Evolutionary conservation across 192 early-diverging fungal genomes (phyloP), one percentile per base, ranked within the genome.

Genomic region (Diversispora eburnea): DNA sequence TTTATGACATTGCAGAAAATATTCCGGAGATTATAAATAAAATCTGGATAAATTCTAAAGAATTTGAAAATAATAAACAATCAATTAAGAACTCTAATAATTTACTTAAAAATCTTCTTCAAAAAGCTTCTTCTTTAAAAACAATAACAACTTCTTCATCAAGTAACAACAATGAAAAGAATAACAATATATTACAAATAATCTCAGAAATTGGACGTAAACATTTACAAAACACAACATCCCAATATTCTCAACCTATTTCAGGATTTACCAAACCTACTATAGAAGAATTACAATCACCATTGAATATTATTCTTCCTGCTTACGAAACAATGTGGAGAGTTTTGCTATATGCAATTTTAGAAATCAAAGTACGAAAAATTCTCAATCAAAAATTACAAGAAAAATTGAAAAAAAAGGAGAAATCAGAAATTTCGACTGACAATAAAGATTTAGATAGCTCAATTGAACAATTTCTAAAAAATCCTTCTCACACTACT

Each of bases 251-350:
- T 10, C 15, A 65, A 65, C 3, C 8, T 3, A 48, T 12, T 13
- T 8, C 15, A 5, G 41, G 63, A 43, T 47, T 48, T 45, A 17
- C 20, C 51, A 52, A 51, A 25, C 47, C 48, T 22, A 25, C 22
- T 17, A 46, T 7, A 12, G 47, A 48, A 17, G 66, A 68, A 33
- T 20, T 68, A 12, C 5, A 52, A 48, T 12, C 19, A 7, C 48
- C 66, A 9, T n/a, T 68, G 9, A 68, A 68, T 68, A 33, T 68
- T 68, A 19, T 68, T 12, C 12, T 68, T 52, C 66, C 66, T 3
- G 20, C 66, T 1, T 68, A 52, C 3, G 66, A 68, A 68, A 68
- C 66, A 54, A 68, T 68, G 66, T 68, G 66, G 66, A 48, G 66
- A 5, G 66, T 68, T 52, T 13, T 54, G 4, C 10, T 68, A 41